Percentiles rank a stretch among this genome's conserved stretches.
These are phyloP conservation scores for Pholiota adiposa DNA, from an alignment of 1,284 basidiomycete species.

Conservation along the genomic window DNA sequence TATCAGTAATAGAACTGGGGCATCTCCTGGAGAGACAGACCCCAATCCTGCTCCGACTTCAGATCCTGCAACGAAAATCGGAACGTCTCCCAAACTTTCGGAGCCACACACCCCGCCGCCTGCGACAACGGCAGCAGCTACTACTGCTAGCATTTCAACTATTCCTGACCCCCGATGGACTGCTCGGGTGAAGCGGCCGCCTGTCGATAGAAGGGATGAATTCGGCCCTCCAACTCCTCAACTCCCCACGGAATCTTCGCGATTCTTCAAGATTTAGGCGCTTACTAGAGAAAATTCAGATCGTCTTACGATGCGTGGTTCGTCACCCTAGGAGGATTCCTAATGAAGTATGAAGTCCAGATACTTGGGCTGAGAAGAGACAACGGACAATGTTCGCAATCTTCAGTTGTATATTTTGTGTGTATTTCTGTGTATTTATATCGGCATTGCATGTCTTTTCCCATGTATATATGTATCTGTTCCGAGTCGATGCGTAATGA, in stretches of 20 bases:
- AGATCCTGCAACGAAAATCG: constrained; percentile 20
- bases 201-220: constrained; percentile 13
- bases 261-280: constrained; percentile 24
- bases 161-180: constrained; percentile 30
- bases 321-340: neutral
- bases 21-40: constrained; percentile 25
- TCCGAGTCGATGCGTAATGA: neutral
- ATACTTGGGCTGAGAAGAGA: neutral
- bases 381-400: neutral
- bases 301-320: neutral
- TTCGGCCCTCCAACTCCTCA: constrained; percentile 4
- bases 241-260: constrained; percentile 18
- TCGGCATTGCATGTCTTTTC: neutral
- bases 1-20: constrained; percentile 39
- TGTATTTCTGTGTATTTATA: neutral
- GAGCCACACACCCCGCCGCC: neutral
- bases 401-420: neutral
- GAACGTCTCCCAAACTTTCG: constrained; percentile 8
- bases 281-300: neutral
- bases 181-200: constrained; percentile 30
- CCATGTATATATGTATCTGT: neutral
- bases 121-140: neutral
- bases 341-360: no score
- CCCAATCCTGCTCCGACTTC: constrained; percentile 25
- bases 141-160: constrained; percentile 17